phyloP scores from a whole-genome alignment of 2,329 filamentous ascomycete species.

The Colletotrichum lindemuthianum region DNA sequence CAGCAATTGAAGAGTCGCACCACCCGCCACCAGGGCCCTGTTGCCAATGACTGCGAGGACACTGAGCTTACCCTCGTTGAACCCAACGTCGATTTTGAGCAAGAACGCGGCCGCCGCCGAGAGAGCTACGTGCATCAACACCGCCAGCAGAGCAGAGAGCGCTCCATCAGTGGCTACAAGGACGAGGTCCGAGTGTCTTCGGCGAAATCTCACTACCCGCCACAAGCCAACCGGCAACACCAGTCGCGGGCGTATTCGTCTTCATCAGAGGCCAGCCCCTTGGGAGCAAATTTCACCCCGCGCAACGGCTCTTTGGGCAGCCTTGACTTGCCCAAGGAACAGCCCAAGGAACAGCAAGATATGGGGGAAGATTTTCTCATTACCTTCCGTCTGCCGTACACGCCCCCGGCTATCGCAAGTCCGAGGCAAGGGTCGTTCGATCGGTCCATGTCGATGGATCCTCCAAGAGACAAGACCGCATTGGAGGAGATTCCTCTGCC shows the following conservation, averaged over 20 bases:
- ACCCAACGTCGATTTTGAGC: slow-evolving; percentile 23
- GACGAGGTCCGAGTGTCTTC: slow-evolving; percentile 32
- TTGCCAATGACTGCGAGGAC: background rate
- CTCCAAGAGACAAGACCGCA: background rate
- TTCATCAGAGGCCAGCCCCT: slow-evolving; percentile 18
- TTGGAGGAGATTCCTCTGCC: slow-evolving; percentile 15
- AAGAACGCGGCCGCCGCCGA: slow-evolving; percentile 24
- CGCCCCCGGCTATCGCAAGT: slow-evolving; percentile 24
- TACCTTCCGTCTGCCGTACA: slow-evolving; percentile 33
- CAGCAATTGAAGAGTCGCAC: slow-evolving; percentile 41
- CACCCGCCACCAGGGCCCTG: background rate
- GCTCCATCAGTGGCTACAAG: slow-evolving; percentile 30
- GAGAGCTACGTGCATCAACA: slow-evolving; percentile 35
- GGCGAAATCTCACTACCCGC: slow-evolving; percentile 35
- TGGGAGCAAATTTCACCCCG: slow-evolving; percentile 15
- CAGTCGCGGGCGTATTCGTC: slow-evolving; percentile 19
- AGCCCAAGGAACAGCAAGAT: background rate
- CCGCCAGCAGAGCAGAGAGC: slow-evolving; percentile 34
- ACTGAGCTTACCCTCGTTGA: slow-evolving; percentile 13
- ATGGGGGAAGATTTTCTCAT: slow-evolving; percentile 21
- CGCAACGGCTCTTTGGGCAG: slow-evolving; percentile 14
- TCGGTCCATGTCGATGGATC: slow-evolving; percentile 14
- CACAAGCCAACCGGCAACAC: slow-evolving; percentile 30
- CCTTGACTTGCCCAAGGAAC: background rate
- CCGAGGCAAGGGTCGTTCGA: slow-evolving; percentile 18